Base-by-base conservation (phyloP, 2,329 filamentous ascomycete species). In the Penicillium sp. region DNA sequence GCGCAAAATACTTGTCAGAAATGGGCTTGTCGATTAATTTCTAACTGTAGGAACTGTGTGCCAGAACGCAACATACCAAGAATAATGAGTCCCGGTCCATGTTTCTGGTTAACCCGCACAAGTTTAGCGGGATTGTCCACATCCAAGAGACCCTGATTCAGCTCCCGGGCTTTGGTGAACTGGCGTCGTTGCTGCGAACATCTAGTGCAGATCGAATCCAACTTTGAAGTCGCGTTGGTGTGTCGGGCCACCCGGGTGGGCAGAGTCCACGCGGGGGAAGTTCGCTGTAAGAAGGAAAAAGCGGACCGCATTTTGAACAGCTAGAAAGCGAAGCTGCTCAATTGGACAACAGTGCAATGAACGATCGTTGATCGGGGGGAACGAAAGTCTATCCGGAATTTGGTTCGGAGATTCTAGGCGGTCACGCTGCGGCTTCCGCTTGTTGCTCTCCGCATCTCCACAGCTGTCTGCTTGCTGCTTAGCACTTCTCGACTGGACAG, bases 121-220 rank as follows among this genome's bases (percentile, higher is more conserved):
- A 97, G 84, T 64, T 85, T 84, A 0, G 93, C 86, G 1, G 93
- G 92, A 58, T 90, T 88, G 78, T 99, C 93, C 63, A 97, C 84
- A 63, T 96, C 87, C 8, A 92, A 96, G 58, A 86, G 89, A 71
- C 92, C 85, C 68, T 96, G 91, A 66, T 83, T 88, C 31, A 71
- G 42, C 48, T 69, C 65, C 19, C 85, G 83, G 62, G 84, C 82
- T 35, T 74, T 72, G 35, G 75, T 73, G 62, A 73, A 76, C 22
- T 61, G 60, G 43, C 76, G 73, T 54, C 69, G 66, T 58, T 77
- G 74, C 53, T 74, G 72, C 22, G 65, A 62, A 55, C 73, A 76
- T 66, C 69, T 67, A 54, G 68, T 55, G 63, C 70, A 75, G 57
- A 75, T 69, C 11, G 69, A 71, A 48, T 73, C 66, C 19, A 68